Evolutionary conservation across 176 grass and related monocot species (phyloP).

Genomic region (Neostapfia colusana): DNA sequence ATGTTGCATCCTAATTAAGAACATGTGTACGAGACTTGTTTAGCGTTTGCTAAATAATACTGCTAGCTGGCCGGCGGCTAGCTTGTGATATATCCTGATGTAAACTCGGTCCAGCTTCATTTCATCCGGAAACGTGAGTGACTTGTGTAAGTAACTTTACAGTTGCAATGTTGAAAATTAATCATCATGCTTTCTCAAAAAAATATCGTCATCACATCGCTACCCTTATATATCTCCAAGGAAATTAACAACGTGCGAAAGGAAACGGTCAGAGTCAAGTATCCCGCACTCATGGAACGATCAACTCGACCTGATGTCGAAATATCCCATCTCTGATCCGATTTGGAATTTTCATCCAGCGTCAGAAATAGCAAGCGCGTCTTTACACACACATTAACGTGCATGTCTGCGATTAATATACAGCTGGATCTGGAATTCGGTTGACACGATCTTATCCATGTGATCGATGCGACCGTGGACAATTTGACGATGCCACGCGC

Average conservation of each 20-base stretch:
- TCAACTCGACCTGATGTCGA: slow-evolving; percentile 7
- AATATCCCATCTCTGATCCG: background rate
- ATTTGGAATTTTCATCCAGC: background rate
- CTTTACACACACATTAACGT: background rate
- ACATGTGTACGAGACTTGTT: background rate
- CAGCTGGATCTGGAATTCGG: background rate
- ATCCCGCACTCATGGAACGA: slow-evolving; percentile 18
- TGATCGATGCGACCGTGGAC: background rate
- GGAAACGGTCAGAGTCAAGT: slow-evolving; percentile 4
- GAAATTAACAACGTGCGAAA: background rate
- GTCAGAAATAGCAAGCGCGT: background rate
- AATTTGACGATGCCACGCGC: background rate
- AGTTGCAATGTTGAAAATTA: background rate
- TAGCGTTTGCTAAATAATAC: background rate
- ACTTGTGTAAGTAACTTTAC: background rate
- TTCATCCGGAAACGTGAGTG: background rate
- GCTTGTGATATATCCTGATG: background rate
- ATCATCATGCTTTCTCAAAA: no score
- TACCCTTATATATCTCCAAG: background rate
- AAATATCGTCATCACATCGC: no score
- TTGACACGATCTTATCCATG: background rate
- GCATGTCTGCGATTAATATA: background rate
- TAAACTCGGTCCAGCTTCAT: background rate
- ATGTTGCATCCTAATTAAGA: background rate
- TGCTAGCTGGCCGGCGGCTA: background rate